Evolutionary conservation across 2,329 filamentous ascomycete genomes (phyloP).

Genomic region (Endoconidiophora polonica): DNA sequence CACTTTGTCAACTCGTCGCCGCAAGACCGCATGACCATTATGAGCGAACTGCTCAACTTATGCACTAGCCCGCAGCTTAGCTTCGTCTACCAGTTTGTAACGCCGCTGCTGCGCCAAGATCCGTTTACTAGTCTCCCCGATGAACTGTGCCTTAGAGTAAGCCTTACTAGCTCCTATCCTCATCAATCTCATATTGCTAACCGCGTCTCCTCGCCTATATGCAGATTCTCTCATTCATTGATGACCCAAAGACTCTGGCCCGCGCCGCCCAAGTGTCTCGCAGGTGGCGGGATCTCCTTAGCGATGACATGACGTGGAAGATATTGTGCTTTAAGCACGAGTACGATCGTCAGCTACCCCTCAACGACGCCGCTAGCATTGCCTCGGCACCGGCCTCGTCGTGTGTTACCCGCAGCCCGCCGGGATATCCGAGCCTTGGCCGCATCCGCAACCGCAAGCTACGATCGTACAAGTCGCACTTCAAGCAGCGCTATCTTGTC

Average conservation of each 20-base stretch:
- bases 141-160: conserved; percentile 75
- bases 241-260: conserved; percentile 86
- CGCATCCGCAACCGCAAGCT: conserved; percentile 35
- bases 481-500: conserved; percentile 93
- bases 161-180: neutral
- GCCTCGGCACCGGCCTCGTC: neutral
- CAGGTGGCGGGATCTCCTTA: conserved; percentile 82
- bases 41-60: conserved; percentile 79
- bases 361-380: conserved; percentile 18
- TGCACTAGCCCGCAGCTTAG: conserved; percentile 91
- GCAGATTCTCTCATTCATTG: conserved; percentile 87
- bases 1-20: conserved; percentile 66
- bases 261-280: conserved; percentile 91
- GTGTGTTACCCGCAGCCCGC: conserved; percentile 18
- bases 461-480: conserved; percentile 85
- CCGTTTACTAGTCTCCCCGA: conserved; percentile 85
- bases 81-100: conserved; percentile 92
- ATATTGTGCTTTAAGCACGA: conserved; percentile 92
- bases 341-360: conserved; percentile 48
- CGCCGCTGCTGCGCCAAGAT: conserved; percentile 86
- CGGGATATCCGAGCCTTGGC: neutral
- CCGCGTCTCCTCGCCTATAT: neutral
- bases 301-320: conserved; percentile 97
- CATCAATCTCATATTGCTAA: conserved; percentile 2
- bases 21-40: conserved; percentile 59